Percentiles rank a stretch among this genome's conserved stretches.
Evolutionary conservation across 2,329 filamentous ascomycete genomes (phyloP).

Genomic region (Eutypa lata): DNA sequence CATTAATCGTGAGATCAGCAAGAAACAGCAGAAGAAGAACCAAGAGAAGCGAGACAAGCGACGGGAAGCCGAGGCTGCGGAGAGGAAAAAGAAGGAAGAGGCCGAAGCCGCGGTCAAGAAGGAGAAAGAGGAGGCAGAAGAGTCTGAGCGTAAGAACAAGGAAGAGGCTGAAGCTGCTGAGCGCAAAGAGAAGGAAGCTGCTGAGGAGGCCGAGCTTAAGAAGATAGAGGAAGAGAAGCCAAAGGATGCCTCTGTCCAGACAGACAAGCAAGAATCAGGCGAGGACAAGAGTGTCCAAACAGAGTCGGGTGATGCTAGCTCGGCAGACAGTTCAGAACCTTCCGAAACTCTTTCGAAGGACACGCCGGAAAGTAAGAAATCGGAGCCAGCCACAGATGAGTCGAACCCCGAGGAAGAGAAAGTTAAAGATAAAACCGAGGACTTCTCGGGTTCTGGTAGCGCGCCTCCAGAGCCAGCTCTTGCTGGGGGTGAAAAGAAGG

Average conservation of each 20-base stretch:
- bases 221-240: slow-evolving; percentile 20
- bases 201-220: slow-evolving; percentile 21
- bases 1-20: slow-evolving; percentile 32
- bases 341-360: slow-evolving; percentile 6
- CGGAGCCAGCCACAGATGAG: slow-evolving; percentile 1
- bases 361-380: slow-evolving; percentile 6
- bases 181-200: slow-evolving; percentile 27
- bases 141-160: slow-evolving; percentile 13
- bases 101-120: slow-evolving; percentile 22
- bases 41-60: slow-evolving; percentile 32
- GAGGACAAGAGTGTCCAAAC: slow-evolving; percentile 26
- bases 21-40: slow-evolving; percentile 38
- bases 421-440: background rate
- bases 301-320: slow-evolving; percentile 12
- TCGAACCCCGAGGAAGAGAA: background rate
- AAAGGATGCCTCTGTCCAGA: slow-evolving; percentile 27
- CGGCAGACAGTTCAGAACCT: slow-evolving; percentile 11
- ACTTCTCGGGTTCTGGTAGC: background rate
- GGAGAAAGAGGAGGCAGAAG: slow-evolving; percentile 30
- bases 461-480: background rate
- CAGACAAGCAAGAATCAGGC: slow-evolving; percentile 21
- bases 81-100: slow-evolving; percentile 38
- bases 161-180: slow-evolving; percentile 20
- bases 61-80: slow-evolving; percentile 32
- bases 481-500: slow-evolving; percentile 2